phyloP scores from a whole-genome alignment of 140 eudicot species.

The Stevia rebaudiana region DNA sequence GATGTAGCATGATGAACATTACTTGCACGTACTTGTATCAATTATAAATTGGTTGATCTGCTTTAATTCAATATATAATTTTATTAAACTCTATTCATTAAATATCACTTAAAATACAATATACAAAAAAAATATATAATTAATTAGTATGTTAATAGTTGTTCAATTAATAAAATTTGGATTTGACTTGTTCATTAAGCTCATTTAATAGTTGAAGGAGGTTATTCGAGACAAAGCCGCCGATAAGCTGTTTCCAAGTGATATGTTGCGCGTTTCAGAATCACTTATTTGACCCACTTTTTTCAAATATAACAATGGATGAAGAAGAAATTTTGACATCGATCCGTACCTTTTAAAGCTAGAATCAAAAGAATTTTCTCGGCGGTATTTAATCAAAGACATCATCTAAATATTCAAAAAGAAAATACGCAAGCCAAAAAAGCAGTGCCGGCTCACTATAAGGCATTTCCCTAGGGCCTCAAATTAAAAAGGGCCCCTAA shows the following conservation, averaged over 20 bases:
- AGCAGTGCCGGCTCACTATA: too few species aligned
- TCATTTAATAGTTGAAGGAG: too few species aligned
- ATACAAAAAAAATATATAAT: too few species aligned
- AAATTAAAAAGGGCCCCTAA: too few species aligned
- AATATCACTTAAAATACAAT: too few species aligned
- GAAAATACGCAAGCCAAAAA: too few species aligned
- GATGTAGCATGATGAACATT: background rate
- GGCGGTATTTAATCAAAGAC: background rate
- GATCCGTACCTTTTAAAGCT: background rate
- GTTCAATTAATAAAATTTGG: too few species aligned
- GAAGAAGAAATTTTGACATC: background rate
- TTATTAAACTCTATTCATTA: too few species aligned
- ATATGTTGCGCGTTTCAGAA: conserved; percentile 20
- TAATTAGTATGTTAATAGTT: too few species aligned
- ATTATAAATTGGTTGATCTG: background rate
- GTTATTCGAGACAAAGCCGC: conserved; percentile 2
- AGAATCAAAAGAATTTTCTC: background rate
- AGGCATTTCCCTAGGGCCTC: too few species aligned
- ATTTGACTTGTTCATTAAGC: background rate
- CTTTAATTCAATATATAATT: background rate
- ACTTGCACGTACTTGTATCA: background rate
- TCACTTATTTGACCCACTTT: conserved; percentile 21
- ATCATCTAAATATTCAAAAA: too few species aligned
- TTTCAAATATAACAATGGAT: background rate
- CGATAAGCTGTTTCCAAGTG: conserved; percentile 22